These are phyloP conservation scores for Rhizopogon parksii DNA, from an alignment of 1,284 basidiomycete genomes.

Conservation along the genomic window DNA sequence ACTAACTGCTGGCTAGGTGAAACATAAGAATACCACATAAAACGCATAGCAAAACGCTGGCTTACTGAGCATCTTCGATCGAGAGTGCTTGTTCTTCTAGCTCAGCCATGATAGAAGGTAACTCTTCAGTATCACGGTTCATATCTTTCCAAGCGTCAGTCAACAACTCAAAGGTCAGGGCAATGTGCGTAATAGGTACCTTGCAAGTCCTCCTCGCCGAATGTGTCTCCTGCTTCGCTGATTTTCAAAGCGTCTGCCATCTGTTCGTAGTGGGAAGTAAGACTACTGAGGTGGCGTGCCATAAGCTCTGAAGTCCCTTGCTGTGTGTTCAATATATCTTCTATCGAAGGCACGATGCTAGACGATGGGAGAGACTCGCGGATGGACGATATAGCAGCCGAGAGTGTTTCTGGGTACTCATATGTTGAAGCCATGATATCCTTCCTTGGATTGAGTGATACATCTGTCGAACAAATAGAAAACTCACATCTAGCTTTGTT, in stretches of 20 bases:
- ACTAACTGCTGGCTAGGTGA: conserved; percentile 38
- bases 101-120: conserved; percentile 65
- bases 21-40: not conserved
- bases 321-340: conserved; percentile 46
- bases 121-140: conserved; percentile 68
- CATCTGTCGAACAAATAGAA: not conserved
- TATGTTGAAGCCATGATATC: conserved; percentile 54
- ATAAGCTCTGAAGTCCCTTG: conserved; percentile 53
- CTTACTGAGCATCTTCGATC: conserved; percentile 55
- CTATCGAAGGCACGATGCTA: conserved; percentile 34
- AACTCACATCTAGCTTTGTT: conserved; percentile 55
- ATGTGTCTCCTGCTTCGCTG: conserved; percentile 56
- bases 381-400: conserved; percentile 47
- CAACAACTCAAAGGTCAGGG: conserved; percentile 1
- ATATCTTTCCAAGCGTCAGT: conserved; percentile 42
- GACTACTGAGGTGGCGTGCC: conserved; percentile 65
- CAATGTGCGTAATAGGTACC: conserved; percentile 31
- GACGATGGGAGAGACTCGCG: conserved; percentile 42
- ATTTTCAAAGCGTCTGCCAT: conserved; percentile 63
- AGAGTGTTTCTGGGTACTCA: conserved; percentile 59
- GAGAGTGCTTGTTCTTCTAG: conserved; percentile 49
- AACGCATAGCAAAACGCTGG: conserved; percentile 4
- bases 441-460: conserved; percentile 29
- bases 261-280: conserved; percentile 66
- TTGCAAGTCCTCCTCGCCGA: conserved; percentile 61